Evolutionary conservation across 495 filamentous ascomycete species (phyloP).

Genomic region (Hypoxylon subgilvum): DNA sequence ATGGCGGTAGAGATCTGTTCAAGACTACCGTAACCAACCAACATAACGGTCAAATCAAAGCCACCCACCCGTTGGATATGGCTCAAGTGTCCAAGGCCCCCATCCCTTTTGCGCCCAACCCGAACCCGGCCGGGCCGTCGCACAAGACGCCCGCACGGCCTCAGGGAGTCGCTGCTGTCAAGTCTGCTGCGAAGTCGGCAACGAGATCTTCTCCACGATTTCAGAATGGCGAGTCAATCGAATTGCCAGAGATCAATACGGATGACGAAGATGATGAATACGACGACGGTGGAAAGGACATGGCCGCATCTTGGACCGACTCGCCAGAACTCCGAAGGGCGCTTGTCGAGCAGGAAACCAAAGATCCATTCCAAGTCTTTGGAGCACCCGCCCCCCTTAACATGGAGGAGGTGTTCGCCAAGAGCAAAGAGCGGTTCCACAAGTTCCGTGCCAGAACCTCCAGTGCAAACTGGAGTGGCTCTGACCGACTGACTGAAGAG

Average conservation of each 20-base stretch:
- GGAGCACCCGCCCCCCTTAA: conserved; percentile 83
- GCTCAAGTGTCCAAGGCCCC: conserved; percentile 82
- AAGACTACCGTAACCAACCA: conserved; percentile 58
- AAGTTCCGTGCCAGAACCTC: conserved; percentile 87
- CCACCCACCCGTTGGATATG: conserved; percentile 74
- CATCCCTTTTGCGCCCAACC: conserved; percentile 82
- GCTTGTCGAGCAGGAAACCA: conserved; percentile 75
- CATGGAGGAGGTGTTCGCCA: conserved; percentile 93
- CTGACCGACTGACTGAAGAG: conserved; percentile 89
- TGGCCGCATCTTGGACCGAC: conserved; percentile 80
- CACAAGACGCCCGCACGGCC: conserved; percentile 67
- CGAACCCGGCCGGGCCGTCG: conserved; percentile 58
- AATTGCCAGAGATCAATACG: conserved; percentile 86
- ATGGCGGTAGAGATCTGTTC: conserved; percentile 48
- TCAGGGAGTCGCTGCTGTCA: conserved; percentile 48
- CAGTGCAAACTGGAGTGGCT: conserved; percentile 88
- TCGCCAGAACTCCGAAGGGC: conserved; percentile 74
- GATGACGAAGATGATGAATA: conserved; percentile 86
- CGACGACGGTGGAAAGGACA: conserved; percentile 60
- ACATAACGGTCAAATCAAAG: conserved; percentile 63
- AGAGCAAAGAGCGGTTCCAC: conserved; percentile 77
- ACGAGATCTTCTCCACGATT: conserved; percentile 77
- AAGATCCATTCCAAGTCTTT: conserved; percentile 87
- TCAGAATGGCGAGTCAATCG: conserved; percentile 78
- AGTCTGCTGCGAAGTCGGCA: conserved; percentile 58